phyloP scores from a whole-genome alignment of 768 basidiomycete genomes.

The Trametes elegans region DNA sequence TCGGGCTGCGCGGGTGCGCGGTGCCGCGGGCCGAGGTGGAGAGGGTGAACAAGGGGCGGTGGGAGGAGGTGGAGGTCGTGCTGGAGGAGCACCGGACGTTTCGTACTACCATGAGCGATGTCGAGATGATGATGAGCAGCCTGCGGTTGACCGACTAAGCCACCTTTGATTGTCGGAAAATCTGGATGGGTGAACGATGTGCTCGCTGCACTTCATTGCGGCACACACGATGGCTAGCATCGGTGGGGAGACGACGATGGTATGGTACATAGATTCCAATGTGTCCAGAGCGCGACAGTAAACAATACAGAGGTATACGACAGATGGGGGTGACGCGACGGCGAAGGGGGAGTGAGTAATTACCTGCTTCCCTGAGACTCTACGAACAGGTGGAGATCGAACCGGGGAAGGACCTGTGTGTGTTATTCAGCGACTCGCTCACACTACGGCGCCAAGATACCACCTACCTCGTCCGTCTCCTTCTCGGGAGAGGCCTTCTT shows the following conservation, averaged over 20 bases:
- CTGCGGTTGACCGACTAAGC: slow-evolving; percentile 7
- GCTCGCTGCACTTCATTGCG: not conserved
- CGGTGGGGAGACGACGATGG: not conserved
- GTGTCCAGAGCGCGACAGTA: not conserved
- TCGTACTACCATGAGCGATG: slow-evolving; percentile 1
- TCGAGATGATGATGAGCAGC: slow-evolving; percentile 15
- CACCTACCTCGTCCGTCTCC: slow-evolving; percentile 37
- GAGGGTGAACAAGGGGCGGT: slow-evolving; percentile 57
- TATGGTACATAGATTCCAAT: slow-evolving; percentile 2
- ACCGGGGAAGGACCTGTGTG: slow-evolving; percentile 44
- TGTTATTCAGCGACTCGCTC: not conserved
- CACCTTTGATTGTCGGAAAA: not conserved
- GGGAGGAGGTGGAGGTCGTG: slow-evolving; percentile 60
- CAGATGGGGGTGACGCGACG: not conserved
- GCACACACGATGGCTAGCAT: not conserved
- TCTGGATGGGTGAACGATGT: not conserved
- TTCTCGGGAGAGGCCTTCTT: slow-evolving; percentile 33
- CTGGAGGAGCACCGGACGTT: slow-evolving; percentile 13
- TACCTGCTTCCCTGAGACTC: slow-evolving; percentile 2
- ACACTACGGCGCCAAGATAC: not conserved
- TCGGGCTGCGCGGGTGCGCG: slow-evolving; percentile 57
- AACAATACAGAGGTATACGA: slow-evolving; percentile 3
- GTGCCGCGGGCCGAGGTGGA: slow-evolving; percentile 41
- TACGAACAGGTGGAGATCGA: slow-evolving; percentile 41
- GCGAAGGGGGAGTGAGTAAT: not conserved